Base-by-base conservation (phyloP, 352 stramenopile genomes). In the Phytophthora constricta region DNA sequence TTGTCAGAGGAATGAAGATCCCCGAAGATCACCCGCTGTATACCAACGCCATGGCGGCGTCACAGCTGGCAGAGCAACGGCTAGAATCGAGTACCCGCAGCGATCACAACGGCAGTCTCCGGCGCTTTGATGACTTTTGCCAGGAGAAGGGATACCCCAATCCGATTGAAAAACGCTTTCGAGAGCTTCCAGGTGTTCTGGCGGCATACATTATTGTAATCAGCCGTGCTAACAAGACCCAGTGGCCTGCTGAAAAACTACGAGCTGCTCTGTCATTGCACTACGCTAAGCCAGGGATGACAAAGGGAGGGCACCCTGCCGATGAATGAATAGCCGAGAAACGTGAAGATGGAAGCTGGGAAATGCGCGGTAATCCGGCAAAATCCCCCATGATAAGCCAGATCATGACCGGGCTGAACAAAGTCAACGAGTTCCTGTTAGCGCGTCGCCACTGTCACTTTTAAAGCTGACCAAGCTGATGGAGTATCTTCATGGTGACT, bases 201-300 rank as follows among this genome's bases (percentile, higher is more conserved):
- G 60, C 67, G 13, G 64, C 61, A 0, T 68, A 65, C 48, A 75
- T 75, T 39, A 66, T 75, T 9, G 47, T 67, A 0, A 49, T 68
- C 5, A 25, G 43, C 0, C 56, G 28, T 14, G n/a, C 42, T 0
- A 56, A 61, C 22, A 19, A 20, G n/a, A 61, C 8, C 14, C 59
- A 68, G 5, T 68, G 51, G 43, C 53, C 61, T 5, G 31, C 52
- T 1, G 22, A 63, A 13, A 61, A 55, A 20, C 28, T 68, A 14
- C 47, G 53, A 11, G 39, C 46, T 5, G 62, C 47, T 0, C 1
- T 59, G 0, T 55, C 34, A 27, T 63, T 45, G 37, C 53, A 63
- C 17, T 63, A 69, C 19, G 53, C 52, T 1, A 62, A 61, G 8
- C 60, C 60, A 17, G 60, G 52, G 23, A 68, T 61, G 51, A n/a